Base-by-base conservation (phyloP, 164 flowering plant genomes). In the Cinnamomum micranthum region DNA sequence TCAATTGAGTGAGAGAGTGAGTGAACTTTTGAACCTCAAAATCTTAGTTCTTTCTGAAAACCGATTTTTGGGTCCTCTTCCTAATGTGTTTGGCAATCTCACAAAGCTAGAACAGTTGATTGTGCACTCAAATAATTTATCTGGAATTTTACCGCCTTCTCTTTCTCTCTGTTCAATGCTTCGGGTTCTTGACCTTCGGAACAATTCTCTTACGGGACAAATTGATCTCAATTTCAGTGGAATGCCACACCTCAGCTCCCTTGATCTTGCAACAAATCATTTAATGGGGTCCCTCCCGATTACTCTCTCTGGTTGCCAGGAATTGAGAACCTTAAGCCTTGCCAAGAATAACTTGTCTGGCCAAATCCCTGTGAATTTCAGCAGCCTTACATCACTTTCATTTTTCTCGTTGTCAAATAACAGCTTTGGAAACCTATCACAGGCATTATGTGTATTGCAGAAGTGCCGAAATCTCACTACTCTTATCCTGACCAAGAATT, bases 381-480 rank as follows among this genome's bases (percentile, higher is more conserved):
- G 71, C 12, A 84, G 83, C 67, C 88, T 94, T 55, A 35, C 78
- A 41, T 82, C 86, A 50, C 92, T 92, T 35, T 79, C 74, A 12
- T 87, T 88, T 74, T 84, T 94, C 72, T 88, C 98, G 0, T 69
- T 94, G 80, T 94, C 98, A 1, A 91, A 94, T 82, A 91, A 92
- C 78, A 90, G 86, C 63, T 79, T 92, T 15, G 75, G 25, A 28
- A 86, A 88, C 79, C 78, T 94, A 74, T 64, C 90, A 4, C 74
- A 75, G 25, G 84, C 93, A n/a, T 77, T 92, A 23, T 68, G 80
- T 17, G 84, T 87, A 20, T 79, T 94, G 66, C 92, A 86, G 79
- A 80, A 83, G 9, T 91, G 97, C 81, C 73, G 66, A 75, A 91
- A 90, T 70, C 92, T 94, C n/a, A 81, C 86, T 66, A 88, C 91